Evolutionary conservation across 805 yeast species (phyloP), one percentile per base, ranked within the genome.

Genomic region (Groenewaldozyma tartarivorans): DNA sequence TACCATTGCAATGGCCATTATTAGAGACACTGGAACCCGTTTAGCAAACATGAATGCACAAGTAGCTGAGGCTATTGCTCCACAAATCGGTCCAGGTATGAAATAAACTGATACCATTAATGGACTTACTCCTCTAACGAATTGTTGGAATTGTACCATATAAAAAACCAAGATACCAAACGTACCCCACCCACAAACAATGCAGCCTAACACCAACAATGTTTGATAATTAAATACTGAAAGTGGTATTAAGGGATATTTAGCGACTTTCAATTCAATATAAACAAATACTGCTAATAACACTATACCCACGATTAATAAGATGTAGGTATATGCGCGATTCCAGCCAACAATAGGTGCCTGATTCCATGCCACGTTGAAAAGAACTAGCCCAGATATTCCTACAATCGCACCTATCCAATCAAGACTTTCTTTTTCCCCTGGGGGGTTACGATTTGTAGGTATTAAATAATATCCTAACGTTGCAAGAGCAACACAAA

Each of bases 121-220:
- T 44, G 77, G 63, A 39, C 67, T 40, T 50, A 72, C 68, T 6
- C 64, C 54, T n/a, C 79, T 66, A 21, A 81, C 52, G 40, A 74
- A 71, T 40, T 72, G 50, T 22, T 71, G 50, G 36, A 75, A 68
- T 20, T 68, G 64, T 68, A 73, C 76, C 44, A 71, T 71, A 57
- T 79, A 81, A 52, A 66, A 80, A n/a, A 77, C 64, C 77, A 81
- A 80, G 20, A 80, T 66, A 2, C 90, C 87, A 61, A 81, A 82
- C 16, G 82, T 71, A 1, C 84, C 79, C 92, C 92, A 82, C 0
- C 90, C 90, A 4, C 75, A 60, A 2, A 74, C 66, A 27, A 79
- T 61, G 33, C 74, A 66, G 1, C 60, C 49, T 33, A 82, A 59
- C 1, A 78, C 72, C 44, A 77, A 54, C 0, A 69, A 64, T 19